Conservation (phyloP, 2,329 filamentous ascomycete genomes). For the Pseudodiploospora longispora region DNA sequence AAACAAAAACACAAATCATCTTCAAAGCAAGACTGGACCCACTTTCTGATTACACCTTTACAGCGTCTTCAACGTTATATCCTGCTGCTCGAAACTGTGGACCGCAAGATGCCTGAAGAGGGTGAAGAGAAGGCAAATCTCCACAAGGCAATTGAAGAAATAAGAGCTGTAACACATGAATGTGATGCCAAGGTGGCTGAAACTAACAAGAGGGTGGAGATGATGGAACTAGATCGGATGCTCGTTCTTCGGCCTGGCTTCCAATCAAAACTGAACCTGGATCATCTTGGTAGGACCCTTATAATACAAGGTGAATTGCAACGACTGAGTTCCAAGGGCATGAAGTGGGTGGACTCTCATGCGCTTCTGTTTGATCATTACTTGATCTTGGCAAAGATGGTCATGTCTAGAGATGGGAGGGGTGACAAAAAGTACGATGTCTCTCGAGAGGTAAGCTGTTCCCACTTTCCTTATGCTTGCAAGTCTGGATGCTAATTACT, state of each 20-base stretch:
- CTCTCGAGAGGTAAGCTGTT: constrained; percentile 63
- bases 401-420: constrained; percentile 58
- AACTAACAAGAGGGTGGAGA: constrained; percentile 80
- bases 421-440: constrained; percentile 88
- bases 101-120: constrained; percentile 75
- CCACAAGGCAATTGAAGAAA: constrained; percentile 78
- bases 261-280: constrained; percentile 81
- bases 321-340: constrained; percentile 77
- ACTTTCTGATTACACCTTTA: constrained; percentile 87
- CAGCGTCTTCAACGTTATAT: constrained; percentile 87
- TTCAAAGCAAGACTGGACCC: constrained; percentile 83
- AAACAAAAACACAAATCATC: constrained; percentile 72
- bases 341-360: constrained; percentile 90
- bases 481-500: constrained; percentile 17
- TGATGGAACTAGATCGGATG: constrained; percentile 77
- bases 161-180: constrained; percentile 79
- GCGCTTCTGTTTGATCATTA: constrained; percentile 95
- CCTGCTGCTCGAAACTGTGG: constrained; percentile 71
- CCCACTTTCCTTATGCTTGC: constrained; percentile 1
- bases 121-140: constrained; percentile 86
- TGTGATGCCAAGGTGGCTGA: constrained; percentile 91
- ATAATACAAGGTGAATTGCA: constrained; percentile 85
- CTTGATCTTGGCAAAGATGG: constrained; percentile 80
- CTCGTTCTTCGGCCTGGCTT: constrained; percentile 81
- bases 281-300: constrained; percentile 86